Evolutionary conservation across 352 stramenopile species (phyloP).

Genomic region (Blastocystis sp.): DNA sequence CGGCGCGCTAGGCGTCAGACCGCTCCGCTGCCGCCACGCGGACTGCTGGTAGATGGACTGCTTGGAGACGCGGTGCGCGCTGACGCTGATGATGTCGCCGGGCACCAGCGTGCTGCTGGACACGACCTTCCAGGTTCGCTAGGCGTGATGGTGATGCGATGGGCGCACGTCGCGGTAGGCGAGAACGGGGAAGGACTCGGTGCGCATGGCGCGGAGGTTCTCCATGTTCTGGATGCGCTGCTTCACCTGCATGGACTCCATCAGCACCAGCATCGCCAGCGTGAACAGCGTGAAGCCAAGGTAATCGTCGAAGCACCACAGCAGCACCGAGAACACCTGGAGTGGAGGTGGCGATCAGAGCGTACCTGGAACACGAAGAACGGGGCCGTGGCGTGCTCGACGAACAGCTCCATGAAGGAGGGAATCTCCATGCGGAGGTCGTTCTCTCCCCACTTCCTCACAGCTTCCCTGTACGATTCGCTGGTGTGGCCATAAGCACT

Average conservation of each 20-base stretch:
- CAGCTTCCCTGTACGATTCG: conserved; percentile 15
- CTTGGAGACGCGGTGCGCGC: neutral
- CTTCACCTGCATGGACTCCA: conserved; percentile 91
- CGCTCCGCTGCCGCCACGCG: neutral
- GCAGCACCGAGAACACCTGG: conserved; percentile 87
- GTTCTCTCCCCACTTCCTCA: conserved; percentile 71
- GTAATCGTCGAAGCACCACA: conserved; percentile 99
- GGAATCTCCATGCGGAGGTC: conserved; percentile 71
- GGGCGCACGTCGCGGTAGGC: conserved; percentile 51
- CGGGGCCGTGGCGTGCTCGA: conserved; percentile 92
- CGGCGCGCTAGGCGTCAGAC: conserved; percentile 68
- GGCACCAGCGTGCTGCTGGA: conserved; percentile 84
- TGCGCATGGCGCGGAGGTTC: conserved; percentile 87
- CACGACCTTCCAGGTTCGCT: conserved; percentile 79
- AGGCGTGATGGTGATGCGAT: conserved; percentile 67
- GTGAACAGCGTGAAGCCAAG: conserved; percentile 98
- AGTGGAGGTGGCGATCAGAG: neutral
- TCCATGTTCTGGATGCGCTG: conserved; percentile 90
- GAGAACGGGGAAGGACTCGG: conserved; percentile 72
- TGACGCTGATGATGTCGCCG: conserved; percentile 80
- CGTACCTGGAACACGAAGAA: conserved; percentile 94
- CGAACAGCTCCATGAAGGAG: conserved; percentile 77
- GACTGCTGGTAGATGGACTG: conserved; percentile 23
- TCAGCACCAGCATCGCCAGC: conserved; percentile 93
- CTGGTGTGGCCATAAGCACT: conserved; percentile 25